Evolutionary conservation across 495 filamentous ascomycete species (phyloP), one percentile per base, ranked within the genome.

Genomic region (Chaetomium cochliodes): DNA sequence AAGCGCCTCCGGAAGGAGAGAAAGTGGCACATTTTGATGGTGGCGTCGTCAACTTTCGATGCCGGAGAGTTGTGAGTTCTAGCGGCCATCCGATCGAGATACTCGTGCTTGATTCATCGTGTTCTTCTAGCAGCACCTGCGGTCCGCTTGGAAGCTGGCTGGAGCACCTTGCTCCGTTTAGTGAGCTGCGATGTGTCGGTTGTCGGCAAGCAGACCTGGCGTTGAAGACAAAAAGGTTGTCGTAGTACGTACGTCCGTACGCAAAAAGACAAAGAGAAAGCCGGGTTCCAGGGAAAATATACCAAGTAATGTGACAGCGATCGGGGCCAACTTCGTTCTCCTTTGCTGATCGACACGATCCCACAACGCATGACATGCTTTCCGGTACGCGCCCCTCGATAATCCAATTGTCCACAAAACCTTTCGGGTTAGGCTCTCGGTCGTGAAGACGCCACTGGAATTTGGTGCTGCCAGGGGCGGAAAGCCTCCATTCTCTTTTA

Each of bases 401-500:
- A 64, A 58, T 50, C 47, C 46, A 59, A 53, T 33, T 20, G 53
- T 65, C 47, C 53, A 30, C 2, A 44, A 1, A 16, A 53, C 57
- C 18, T 5, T 65, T 65, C 39, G 1, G 57, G 63, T 60, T 65
- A 65, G 63, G 9, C 11, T 18, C 16, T 25, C 15, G n/a, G 46
- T 26, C 25, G 46, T 46, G 18, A 30, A 33, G 22, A 56, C 63
- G 63, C 63, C 63, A 60, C 63, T 65, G 56, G 37, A 60, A 60
- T 59, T 46, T 50, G 47, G 55, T 22, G n/a, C 26, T 11, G 62
- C 11, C 39, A 47, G 51, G 51, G 51, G 39, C 8, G 15, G 23
- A 33, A 25, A 11, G 16, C 23, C 23, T 11, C 47, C 47, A 51
- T 51, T 28, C 47, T 37, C 47, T 49, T 59, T 59, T 16, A 1